Evolutionary conservation across 306 rosid species (phyloP), one percentile per base, ranked within the genome.

Genomic region (Quercus parvula): DNA sequence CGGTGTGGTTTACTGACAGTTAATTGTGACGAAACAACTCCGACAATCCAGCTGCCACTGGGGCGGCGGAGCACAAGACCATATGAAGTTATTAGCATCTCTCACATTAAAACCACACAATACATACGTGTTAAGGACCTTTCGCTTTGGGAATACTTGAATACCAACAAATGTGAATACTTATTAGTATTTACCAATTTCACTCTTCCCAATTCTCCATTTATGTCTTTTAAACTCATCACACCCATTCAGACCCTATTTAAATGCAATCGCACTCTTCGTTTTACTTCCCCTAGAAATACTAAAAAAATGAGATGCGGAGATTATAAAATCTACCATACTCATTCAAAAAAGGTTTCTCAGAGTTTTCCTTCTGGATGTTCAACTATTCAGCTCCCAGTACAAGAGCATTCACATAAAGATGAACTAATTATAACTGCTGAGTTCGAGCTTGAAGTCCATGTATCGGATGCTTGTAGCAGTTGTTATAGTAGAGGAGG

Each of bases 371-470:
- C 70, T 41, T 15, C 3, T 14, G 33, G n/a, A n/a, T 82, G 87
- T 75, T 75, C 88, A 6, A 56, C 9, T n/a, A 58, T 76, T 46
- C 10, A 4, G 8, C 87, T 87, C 74, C 93, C 90, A 64, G 15
- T 9, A 25, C 24, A 58, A 8, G 15, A 4, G 15, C 3, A 10
- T n/a, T 27, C 20, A 64, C 1, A 1, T 20, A 20, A 30, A 28
- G 70, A 1, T 0, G 70, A 73, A 38, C 85, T 73, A 2, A 76
- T 83, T 14, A 14, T 59, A n/a, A 9, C 3, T 1, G 2, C 62
- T 66, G 9, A 1, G 9, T 66, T 80, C n/a, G 0, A 0, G 1
- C n/a, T 80, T 67, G 0, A 1, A 3, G 13, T 56, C 38, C 3
- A 0, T 27, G 12, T 18, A 18, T 24, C 28, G 2, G 0, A 0